phyloP scores from a whole-genome alignment of 2,329 filamentous ascomycete genomes.

The Cordyceps tenuipes region DNA sequence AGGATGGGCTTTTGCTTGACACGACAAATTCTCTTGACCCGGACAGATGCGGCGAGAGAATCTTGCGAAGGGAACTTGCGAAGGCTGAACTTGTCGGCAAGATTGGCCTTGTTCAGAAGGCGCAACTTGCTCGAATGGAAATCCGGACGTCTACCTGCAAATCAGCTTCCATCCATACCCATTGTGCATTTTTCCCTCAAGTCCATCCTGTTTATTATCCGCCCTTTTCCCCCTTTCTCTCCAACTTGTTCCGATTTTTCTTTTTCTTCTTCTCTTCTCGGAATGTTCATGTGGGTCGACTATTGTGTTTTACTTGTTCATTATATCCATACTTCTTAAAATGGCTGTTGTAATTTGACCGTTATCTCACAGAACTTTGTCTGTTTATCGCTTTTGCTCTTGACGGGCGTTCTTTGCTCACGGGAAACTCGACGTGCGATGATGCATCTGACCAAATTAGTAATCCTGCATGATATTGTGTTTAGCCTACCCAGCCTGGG shows the following conservation, averaged over 20 bases:
- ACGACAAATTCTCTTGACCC: background rate
- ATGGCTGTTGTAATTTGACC: conserved; percentile 14
- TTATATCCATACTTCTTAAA: conserved; percentile 13
- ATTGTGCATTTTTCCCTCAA: background rate
- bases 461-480: background rate
- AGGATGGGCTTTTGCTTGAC: background rate
- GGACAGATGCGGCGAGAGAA: background rate
- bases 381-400: background rate
- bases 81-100: background rate
- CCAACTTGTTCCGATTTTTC: conserved; percentile 10
- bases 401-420: background rate
- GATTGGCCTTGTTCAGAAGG: background rate
- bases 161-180: background rate
- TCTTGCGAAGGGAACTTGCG: background rate
- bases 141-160: background rate
- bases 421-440: background rate
- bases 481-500: background rate
- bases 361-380: background rate
- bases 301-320: conserved; percentile 14
- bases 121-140: background rate
- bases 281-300: conserved; percentile 11
- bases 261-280: conserved; percentile 8
- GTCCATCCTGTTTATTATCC: conserved; percentile 5
- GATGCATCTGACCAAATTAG: background rate
- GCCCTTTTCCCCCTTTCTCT: conserved; percentile 11